Evolutionary conservation across 2,329 filamentous ascomycete genomes (phyloP).

Genomic region (Graphium sp.): DNA sequence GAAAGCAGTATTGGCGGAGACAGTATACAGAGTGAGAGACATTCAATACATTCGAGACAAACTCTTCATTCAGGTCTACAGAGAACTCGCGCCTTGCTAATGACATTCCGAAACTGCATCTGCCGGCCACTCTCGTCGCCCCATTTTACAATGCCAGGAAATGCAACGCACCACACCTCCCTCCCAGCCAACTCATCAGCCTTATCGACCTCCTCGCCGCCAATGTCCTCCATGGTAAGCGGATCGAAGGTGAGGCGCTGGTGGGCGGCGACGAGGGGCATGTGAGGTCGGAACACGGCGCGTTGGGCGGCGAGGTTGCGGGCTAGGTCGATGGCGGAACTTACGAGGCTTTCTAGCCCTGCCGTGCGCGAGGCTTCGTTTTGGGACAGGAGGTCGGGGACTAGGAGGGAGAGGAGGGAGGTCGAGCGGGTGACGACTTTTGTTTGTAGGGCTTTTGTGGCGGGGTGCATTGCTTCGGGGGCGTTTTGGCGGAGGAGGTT

Average conservation of each 20-base stretch:
- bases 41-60: not conserved
- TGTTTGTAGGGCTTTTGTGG: constrained; percentile 30
- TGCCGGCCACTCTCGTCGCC: constrained; percentile 49
- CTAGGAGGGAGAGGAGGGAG: constrained; percentile 7
- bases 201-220: constrained; percentile 44
- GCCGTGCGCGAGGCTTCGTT: constrained; percentile 27
- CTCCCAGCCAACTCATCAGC: constrained; percentile 33
- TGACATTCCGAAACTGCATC: constrained; percentile 43
- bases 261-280: constrained; percentile 35
- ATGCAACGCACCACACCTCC: constrained; percentile 44
- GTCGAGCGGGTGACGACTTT: constrained; percentile 22
- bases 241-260: constrained; percentile 38
- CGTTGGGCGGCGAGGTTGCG: constrained; percentile 40
- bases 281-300: constrained; percentile 35
- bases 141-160: constrained; percentile 46
- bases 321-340: constrained; percentile 36
- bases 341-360: constrained; percentile 33
- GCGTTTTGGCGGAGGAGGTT: constrained; percentile 39
- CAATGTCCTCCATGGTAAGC: constrained; percentile 48
- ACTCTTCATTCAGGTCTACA: constrained; percentile 25
- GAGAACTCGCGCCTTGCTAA: constrained; percentile 49
- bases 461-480: constrained; percentile 23
- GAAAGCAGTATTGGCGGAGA: too few relatives aligned
- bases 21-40: too few relatives aligned
- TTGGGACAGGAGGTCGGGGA: constrained; percentile 14